Percentiles rank a stretch among this genome's conserved stretches.
Conservation (phyloP, 164 flowering plant genomes). For the Aristolochia contorta region DNA sequence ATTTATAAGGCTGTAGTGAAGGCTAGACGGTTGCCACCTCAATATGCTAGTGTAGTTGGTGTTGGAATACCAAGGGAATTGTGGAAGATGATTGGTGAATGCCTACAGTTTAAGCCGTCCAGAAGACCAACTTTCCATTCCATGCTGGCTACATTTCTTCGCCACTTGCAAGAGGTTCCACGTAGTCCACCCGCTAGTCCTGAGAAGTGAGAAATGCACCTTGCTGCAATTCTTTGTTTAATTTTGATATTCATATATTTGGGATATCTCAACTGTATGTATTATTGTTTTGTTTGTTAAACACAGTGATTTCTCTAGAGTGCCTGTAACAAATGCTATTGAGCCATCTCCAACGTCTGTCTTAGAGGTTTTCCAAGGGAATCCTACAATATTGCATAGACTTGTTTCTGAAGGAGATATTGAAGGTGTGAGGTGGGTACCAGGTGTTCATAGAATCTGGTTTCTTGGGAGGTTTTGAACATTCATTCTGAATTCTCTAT, state of each 20-base stretch:
- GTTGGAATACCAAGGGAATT: slow-evolving; percentile 95
- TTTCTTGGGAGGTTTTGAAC: not conserved
- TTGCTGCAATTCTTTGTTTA: not conserved
- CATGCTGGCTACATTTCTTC: slow-evolving; percentile 80
- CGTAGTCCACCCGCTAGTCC: slow-evolving; percentile 95
- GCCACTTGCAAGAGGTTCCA: slow-evolving; percentile 93
- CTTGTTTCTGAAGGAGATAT: slow-evolving; percentile 78
- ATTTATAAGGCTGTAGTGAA: slow-evolving; percentile 81
- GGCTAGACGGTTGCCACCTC: slow-evolving; percentile 74
- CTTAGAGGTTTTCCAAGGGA: slow-evolving; percentile 37
- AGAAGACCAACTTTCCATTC: slow-evolving; percentile 82
- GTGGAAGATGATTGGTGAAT: slow-evolving; percentile 99
- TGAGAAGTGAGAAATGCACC: slow-evolving; percentile 53
- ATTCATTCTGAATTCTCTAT: not conserved
- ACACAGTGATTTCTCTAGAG: slow-evolving; percentile 46
- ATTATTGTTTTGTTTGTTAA: not conserved
- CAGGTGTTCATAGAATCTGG: not conserved
- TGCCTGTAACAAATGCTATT: slow-evolving; percentile 28
- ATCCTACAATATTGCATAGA: slow-evolving; percentile 53
- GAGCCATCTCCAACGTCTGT: slow-evolving; percentile 42
- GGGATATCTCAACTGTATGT: not conserved
- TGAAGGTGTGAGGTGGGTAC: slow-evolving; percentile 69
- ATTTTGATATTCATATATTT: not conserved
- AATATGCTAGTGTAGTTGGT: slow-evolving; percentile 96
- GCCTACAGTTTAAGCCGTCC: slow-evolving; percentile 84